Evolutionary conservation across 495 filamentous ascomycete genomes (phyloP), one percentile per base, ranked within the genome.

Genomic region (Beverwykella pulmonaria): DNA sequence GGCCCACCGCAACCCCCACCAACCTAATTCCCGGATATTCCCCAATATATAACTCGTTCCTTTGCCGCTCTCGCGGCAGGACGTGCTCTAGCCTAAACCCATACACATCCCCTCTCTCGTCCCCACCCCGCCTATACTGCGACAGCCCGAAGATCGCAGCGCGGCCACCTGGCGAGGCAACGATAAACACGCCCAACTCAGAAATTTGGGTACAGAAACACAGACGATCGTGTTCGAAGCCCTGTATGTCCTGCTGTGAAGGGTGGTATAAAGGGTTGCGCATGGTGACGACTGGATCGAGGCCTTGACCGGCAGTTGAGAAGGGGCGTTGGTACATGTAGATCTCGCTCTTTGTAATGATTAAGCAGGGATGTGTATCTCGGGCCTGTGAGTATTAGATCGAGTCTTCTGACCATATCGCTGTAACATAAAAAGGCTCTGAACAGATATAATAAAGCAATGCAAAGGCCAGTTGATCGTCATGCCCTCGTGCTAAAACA

Each of bases 161-260:
- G 10, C 89, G 84, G 17, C 94, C 94, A 55, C 82, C 84, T 49
- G 90, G 84, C 4, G 88, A 88, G 7, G 85, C 93, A 0, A 88
- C 82, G 9, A 93, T 77, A 3, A 96, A 84, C 29, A 97, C 79
- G 6, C 86, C 90, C 19, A 95, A 81, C 62, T 94, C 90, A 0
- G 90, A 90, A 26, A 97, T 84, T 59, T 90, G 84, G 25, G 86
- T 77, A 6, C 88, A 76, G 85, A 93, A 89, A 77, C 89, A 91
- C 26, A 96, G 79, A 4, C 93, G 88, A 71, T 92, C 84, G 59
- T 82, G 82, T 20, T 73, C 44, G 22, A 10, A 67, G 19, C 19
- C 10, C 19, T 41, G 32, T 39, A 10, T 66, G 19, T 23, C 10
- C 19, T 41, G 32, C 19, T 12, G 54, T 22, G 15, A 25, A 23